These are phyloP conservation scores for Eucalyptus marginata DNA, from an alignment of 345 rosid genomes.

Conservation along the genomic window DNA sequence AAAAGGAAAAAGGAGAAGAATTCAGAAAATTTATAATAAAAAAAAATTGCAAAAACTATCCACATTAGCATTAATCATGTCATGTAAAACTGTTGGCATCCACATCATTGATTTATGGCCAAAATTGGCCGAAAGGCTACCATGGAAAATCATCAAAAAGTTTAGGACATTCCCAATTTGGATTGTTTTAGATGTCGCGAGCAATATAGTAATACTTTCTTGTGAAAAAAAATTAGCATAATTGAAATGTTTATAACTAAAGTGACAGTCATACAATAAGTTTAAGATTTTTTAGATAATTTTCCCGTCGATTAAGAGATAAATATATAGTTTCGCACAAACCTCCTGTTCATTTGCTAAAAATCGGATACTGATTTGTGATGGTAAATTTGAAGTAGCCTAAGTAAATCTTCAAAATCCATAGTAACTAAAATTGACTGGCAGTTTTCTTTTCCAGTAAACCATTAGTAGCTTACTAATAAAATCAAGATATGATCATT, in stretches of 20 bases:
- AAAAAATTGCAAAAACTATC: neutral
- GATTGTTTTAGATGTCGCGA: no score
- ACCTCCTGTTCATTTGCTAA: neutral
- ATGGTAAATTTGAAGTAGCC: neutral
- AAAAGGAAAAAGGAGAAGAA: neutral
- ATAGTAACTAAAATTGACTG: neutral
- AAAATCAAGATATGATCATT: neutral
- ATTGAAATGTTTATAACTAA: neutral
- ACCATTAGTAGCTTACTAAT: neutral
- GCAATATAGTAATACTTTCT: no score
- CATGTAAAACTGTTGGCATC: fast-evolving
- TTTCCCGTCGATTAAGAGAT: neutral
- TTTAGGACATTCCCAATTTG: neutral
- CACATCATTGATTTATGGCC: neutral
- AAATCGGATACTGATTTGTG: neutral
- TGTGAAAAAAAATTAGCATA: neutral
- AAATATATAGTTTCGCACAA: neutral
- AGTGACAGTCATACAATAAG: fast-evolving
- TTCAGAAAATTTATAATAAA: neutral
- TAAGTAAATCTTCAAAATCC: neutral
- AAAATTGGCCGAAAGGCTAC: neutral
- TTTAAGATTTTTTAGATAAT: neutral
- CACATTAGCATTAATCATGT: fast-evolving
- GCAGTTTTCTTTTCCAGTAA: neutral
- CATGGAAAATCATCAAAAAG: neutral